Evolutionary conservation across 305 asterid species (phyloP).

Genomic region (Striga hermonthica): DNA sequence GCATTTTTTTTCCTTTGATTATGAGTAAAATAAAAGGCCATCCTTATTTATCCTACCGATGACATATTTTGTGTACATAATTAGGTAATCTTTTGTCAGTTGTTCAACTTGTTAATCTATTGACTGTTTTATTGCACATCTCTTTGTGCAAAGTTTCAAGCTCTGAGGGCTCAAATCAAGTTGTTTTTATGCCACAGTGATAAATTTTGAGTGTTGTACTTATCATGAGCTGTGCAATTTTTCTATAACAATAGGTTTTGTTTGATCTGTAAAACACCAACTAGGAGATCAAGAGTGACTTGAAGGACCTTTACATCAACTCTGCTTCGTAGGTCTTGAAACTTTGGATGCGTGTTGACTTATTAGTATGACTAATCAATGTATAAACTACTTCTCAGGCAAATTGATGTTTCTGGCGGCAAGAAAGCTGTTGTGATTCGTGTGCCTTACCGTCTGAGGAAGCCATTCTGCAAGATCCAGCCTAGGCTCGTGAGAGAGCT

Average conservation of each 20-base stretch:
- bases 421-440: constrained; percentile 83
- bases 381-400: constrained; percentile 39
- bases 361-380: not conserved
- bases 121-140: too few relatives aligned
- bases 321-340: constrained; percentile 54
- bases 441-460: constrained; percentile 72
- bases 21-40: too few relatives aligned
- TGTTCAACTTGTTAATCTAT: too few relatives aligned
- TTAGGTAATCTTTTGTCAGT: too few relatives aligned
- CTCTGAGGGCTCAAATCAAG: too few relatives aligned
- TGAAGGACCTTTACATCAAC: constrained; percentile 77
- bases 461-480: constrained; percentile 83
- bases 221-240: not conserved
- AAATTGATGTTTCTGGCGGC: constrained; percentile 66
- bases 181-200: not conserved
- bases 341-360: not conserved
- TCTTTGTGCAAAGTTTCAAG: too few relatives aligned
- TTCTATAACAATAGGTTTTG: constrained; percentile 45
- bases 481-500: constrained; percentile 75
- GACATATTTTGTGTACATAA: too few relatives aligned
- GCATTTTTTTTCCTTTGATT: too few relatives aligned
- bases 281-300: constrained; percentile 69
- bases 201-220: too few relatives aligned
- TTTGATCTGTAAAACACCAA: constrained; percentile 77
- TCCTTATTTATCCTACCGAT: too few relatives aligned